Conservation (phyloP, 495 filamentous ascomycete species). For the Bathelium albidoporum region DNA sequence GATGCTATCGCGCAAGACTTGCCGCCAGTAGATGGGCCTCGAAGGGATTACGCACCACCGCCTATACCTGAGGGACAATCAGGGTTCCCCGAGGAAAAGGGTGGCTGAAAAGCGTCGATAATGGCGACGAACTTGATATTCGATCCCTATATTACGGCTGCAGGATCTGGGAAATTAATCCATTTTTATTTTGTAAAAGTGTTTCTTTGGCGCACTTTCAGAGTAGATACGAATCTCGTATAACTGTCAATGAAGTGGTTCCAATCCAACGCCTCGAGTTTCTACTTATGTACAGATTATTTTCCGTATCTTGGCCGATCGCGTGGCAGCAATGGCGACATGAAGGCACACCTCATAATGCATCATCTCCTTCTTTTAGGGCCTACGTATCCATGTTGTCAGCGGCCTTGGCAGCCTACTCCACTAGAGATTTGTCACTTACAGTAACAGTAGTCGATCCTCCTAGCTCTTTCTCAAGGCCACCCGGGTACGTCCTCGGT, state of each 20-base stretch:
- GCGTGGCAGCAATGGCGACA: background rate
- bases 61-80: constrained; percentile 21
- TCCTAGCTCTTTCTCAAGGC: constrained; percentile 77
- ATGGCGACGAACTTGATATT: no score
- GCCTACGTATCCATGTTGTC: background rate
- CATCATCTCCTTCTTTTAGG: background rate
- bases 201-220: background rate
- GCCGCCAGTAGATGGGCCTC: constrained; percentile 52
- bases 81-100: background rate
- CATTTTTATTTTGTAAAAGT: no score
- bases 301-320: background rate
- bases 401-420: background rate
- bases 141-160: background rate
- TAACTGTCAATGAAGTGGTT: background rate
- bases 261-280: background rate
- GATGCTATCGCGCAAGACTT: constrained; percentile 80
- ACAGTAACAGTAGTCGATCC: constrained; percentile 42
- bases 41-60: constrained; percentile 54
- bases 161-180: no score
- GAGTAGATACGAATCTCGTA: no score
- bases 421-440: constrained; percentile 8
- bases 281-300: background rate
- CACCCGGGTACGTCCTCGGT: constrained; percentile 71
- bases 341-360: background rate
- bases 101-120: background rate